Base-by-base conservation (phyloP, 2,329 filamentous ascomycete species). In the Rhinocladiella similis region DNA sequence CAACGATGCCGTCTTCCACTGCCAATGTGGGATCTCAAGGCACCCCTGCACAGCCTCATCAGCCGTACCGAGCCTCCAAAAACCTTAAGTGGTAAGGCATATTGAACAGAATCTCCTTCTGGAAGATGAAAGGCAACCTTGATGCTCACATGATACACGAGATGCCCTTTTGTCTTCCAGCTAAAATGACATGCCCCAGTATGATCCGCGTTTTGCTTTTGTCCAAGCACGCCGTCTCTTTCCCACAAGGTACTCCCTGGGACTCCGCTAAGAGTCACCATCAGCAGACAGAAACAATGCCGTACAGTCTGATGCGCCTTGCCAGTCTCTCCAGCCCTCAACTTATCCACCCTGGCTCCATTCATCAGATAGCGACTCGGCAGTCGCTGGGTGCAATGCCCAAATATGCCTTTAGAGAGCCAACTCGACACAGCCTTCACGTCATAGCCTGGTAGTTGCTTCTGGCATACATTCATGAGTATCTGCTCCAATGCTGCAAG, bases 401-500 rank as follows among this genome's bases (percentile, higher is more conserved):
- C 29, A 33, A 41, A 18, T 41, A 19, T 41, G n/a, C 38, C 38
- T 41, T 5, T 19, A n/a, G 38, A 18, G 14, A 7, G 5, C 14
- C 38, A 13, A 41, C 38, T 12, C 5, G 14, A 41, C 38, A 41
- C 38, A 41, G 38, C 38, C 38, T 16, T 41, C 38, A 19, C 10
- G 38, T 19, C 38, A 41, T 13, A 41, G 38, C 38, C 38, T 41
- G 38, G 3, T 5, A 16, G 10, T 2, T 41, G 14, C n/a, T 41
- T 41, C 38, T 48, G n/a, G 5, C 10, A 48, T 48, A 6, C 19
- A 16, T n/a, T 41, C 14, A 41, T 41, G 38, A 18, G 10, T n/a
- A 19, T 16, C 14, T 22, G 27, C 19, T 50, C 49, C 49, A 47
- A 56, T 56, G 53, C 33, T 55, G 46, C 33, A 4, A 20, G 22